phyloP scores from a whole-genome alignment of 495 filamentous ascomycete species.

The Aspergillus affinis region DNA sequence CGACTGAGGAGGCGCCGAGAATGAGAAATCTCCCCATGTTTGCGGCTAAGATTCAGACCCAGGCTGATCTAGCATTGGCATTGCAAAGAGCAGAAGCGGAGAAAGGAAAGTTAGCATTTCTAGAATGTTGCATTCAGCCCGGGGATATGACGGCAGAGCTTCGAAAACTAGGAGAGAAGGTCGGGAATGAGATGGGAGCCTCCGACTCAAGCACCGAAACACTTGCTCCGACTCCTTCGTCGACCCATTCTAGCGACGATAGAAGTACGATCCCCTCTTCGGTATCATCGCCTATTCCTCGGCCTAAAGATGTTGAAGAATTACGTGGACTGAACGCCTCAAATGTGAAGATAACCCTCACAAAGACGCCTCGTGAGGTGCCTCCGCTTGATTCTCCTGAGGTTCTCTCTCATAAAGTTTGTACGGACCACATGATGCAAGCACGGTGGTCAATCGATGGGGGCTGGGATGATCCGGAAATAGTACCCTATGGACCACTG shows the following conservation, averaged over 20 bases:
- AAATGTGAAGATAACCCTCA: background rate
- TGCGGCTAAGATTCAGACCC: conserved; percentile 7
- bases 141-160: conserved; percentile 15
- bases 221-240: too few species aligned
- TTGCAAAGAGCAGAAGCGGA: conserved; percentile 11
- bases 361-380: background rate
- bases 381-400: conserved; percentile 1
- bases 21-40: conserved; percentile 6
- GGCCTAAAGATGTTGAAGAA: background rate
- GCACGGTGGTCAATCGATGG: conserved; percentile 2
- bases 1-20: background rate
- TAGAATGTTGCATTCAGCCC: conserved; percentile 18
- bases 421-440: conserved; percentile 9
- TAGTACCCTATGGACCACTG: conserved; percentile 2
- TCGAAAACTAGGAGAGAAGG: background rate
- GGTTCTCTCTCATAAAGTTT: background rate
- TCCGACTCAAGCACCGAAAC: background rate
- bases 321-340: background rate
- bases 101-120: conserved; percentile 11
- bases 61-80: conserved; percentile 9
- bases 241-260: background rate
- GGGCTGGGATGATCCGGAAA: conserved; percentile 8
- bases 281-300: background rate
- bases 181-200: background rate
- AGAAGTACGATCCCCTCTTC: background rate